phyloP scores from a whole-genome alignment of 1,284 basidiomycete genomes.

The Marasmius fiardii region DNA sequence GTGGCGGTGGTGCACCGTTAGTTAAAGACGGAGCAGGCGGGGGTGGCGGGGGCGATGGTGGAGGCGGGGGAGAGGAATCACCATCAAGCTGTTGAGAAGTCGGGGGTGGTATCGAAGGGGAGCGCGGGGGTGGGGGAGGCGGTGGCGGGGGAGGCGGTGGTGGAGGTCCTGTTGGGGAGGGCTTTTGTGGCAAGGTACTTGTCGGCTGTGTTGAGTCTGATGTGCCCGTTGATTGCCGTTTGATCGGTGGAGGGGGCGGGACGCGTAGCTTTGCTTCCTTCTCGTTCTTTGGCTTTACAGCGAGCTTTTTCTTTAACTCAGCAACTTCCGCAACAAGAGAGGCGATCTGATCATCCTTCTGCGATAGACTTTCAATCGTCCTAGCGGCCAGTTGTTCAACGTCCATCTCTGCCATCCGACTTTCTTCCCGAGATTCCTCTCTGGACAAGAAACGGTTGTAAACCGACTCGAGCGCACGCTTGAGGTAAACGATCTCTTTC shows the following conservation, averaged over 20 bases:
- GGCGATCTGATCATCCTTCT: conserved; percentile 69
- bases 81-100: conserved; percentile 23
- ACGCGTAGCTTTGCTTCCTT: conserved; percentile 69
- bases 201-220: conserved; percentile 18
- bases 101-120: conserved; percentile 16
- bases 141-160: conserved; percentile 22
- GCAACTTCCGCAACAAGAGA: conserved; percentile 50
- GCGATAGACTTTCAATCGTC: conserved; percentile 66
- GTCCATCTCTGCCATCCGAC: conserved; percentile 52
- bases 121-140: conserved; percentile 3
- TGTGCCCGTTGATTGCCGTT: conserved; percentile 2
- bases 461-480: conserved; percentile 82
- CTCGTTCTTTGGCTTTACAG: conserved; percentile 58
- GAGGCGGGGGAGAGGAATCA: conserved; percentile 19
- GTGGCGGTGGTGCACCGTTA: conserved; percentile 17
- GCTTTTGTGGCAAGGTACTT: no score
- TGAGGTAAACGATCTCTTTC: conserved; percentile 75
- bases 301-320: conserved; percentile 48
- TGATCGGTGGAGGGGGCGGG: conserved; percentile 41
- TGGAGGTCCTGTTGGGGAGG: conserved; percentile 22
- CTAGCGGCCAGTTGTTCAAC: conserved; percentile 68
- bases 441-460: conserved; percentile 69
- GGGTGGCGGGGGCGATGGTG: conserved; percentile 16
- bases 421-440: conserved; percentile 44
- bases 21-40: conserved; percentile 26